Percentiles rank a stretch among this genome's conserved stretches.
phyloP scores from a whole-genome alignment of 371 early-diverging fungal genomes.

The Actinomortierella wolfii region DNA sequence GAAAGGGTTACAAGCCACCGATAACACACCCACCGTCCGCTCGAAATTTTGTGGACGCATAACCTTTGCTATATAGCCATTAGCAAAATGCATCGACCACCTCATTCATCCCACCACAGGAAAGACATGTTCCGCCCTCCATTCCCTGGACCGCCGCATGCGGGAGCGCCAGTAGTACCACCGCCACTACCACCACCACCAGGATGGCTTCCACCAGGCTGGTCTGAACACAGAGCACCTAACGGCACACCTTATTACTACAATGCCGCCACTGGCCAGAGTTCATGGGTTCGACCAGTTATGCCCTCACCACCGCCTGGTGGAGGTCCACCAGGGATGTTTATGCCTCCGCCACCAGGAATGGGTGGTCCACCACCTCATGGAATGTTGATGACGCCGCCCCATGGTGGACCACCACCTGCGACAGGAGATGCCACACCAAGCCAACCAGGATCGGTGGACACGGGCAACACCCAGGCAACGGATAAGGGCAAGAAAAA shows the following conservation, averaged over 20 bases:
- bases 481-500: conserved; percentile 47
- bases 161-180: no score
- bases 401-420: conserved; percentile 20
- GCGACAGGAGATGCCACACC: conserved; percentile 21
- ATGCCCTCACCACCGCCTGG: conserved; percentile 23
- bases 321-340: conserved; percentile 5
- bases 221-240: conserved; percentile 64
- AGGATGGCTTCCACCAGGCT: conserved; percentile 56
- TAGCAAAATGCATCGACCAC: no score
- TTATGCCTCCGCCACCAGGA: conserved; percentile 6
- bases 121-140: conserved; percentile 17
- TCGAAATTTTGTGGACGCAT: no score
- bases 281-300: conserved; percentile 60
- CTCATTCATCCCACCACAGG: no score
- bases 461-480: not conserved
- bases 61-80: no score
- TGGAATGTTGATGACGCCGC: conserved; percentile 16
- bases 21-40: no score
- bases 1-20: no score
- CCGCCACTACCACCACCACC: conserved; percentile 6
- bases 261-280: conserved; percentile 57
- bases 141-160: conserved; percentile 11
- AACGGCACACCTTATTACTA: conserved; percentile 64
- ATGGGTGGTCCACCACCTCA: conserved; percentile 15
- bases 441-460: not conserved